A percentile compares a stretch with the other conserved stretches of the same genome.
These are phyloP conservation scores for Pythium grandisporangium DNA, from an alignment of 352 stramenopile genomes.

Conservation along the genomic window DNA sequence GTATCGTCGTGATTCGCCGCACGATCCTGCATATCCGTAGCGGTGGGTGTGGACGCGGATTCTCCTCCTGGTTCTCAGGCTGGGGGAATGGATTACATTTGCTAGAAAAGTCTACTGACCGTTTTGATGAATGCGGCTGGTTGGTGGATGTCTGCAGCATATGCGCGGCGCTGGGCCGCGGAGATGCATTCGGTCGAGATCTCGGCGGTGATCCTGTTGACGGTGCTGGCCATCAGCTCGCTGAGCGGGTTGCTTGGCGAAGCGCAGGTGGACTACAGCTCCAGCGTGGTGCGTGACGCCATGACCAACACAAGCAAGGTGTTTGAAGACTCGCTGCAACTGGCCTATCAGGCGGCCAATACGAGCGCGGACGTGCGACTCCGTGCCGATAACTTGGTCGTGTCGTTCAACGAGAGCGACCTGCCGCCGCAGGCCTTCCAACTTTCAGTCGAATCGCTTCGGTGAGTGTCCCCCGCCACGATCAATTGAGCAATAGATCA, in stretches of 20 bases:
- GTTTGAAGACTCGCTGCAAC: conserved; percentile 29
- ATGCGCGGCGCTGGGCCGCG: conserved; percentile 24
- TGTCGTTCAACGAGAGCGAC: conserved; percentile 62
- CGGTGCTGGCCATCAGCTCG: conserved; percentile 62
- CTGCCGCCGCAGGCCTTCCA: conserved; percentile 52
- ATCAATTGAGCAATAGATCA: too few species aligned
- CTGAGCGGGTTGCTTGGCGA: conserved; percentile 63
- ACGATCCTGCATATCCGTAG: conserved; percentile 64
- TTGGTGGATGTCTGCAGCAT: conserved; percentile 28
- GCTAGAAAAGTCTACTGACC: not conserved
- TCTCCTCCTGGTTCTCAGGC: too few species aligned
- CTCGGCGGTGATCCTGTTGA: conserved; percentile 58
- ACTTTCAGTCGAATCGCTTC: conserved; percentile 49
- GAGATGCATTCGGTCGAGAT: conserved; percentile 55
- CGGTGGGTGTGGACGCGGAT: conserved; percentile 20
- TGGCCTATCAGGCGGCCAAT: conserved; percentile 20
- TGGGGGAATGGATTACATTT: conserved; percentile 5
- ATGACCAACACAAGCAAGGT: conserved; percentile 62
- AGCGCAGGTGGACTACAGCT: conserved; percentile 78
- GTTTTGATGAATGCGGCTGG: too few species aligned
- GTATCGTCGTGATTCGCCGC: conserved; percentile 55
- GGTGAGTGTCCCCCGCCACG: conserved; percentile 13
- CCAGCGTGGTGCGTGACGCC: conserved; percentile 53
- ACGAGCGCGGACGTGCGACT: conserved; percentile 30
- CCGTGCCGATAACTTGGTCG: conserved; percentile 46